phyloP scores from a whole-genome alignment of 2,329 filamentous ascomycete species.

The Chrysoporthe austroafricana region DNA sequence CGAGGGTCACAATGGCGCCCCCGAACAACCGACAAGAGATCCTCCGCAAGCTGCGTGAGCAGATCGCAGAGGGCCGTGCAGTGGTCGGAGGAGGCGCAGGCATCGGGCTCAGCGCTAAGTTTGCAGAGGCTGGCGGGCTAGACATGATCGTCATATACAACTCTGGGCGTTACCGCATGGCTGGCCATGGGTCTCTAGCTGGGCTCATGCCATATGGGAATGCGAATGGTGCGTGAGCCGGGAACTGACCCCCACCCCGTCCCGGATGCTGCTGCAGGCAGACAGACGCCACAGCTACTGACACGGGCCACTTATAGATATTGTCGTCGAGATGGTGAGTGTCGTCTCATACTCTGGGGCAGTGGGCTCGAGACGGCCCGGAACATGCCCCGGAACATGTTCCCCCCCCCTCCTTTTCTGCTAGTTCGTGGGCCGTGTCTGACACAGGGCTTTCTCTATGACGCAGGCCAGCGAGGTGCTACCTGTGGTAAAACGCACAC shows the following conservation, averaged over 20 bases:
- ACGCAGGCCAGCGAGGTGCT: constrained; percentile 65
- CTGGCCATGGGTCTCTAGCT: constrained; percentile 68
- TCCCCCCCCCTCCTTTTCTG: too few relatives aligned
- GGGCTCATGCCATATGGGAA: constrained; percentile 74
- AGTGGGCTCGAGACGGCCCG: not conserved
- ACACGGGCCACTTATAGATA: constrained; percentile 41
- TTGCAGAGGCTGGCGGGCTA: constrained; percentile 68
- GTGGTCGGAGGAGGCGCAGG: constrained; percentile 73
- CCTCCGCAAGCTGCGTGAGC: constrained; percentile 55
- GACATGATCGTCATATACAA: constrained; percentile 77
- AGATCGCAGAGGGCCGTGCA: constrained; percentile 58
- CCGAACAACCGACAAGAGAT: constrained; percentile 61
- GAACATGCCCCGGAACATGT: not conserved
- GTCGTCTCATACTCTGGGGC: not conserved
- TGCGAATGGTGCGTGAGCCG: constrained; percentile 51
- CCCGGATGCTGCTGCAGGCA: not conserved
- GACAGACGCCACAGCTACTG: not conserved
- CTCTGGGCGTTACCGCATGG: constrained; percentile 74
- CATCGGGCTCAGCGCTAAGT: constrained; percentile 73
- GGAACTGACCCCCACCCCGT: not conserved
- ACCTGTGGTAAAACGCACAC: constrained; percentile 64
- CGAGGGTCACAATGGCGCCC: constrained; percentile 52
- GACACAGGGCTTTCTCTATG: not conserved
- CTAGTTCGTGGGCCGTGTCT: too few relatives aligned
- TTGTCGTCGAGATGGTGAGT: constrained; percentile 68